Evolutionary conservation across 2,329 filamentous ascomycete species (phyloP), one percentile per base, ranked within the genome.

Genomic region (Colletotrichum tropicicola): DNA sequence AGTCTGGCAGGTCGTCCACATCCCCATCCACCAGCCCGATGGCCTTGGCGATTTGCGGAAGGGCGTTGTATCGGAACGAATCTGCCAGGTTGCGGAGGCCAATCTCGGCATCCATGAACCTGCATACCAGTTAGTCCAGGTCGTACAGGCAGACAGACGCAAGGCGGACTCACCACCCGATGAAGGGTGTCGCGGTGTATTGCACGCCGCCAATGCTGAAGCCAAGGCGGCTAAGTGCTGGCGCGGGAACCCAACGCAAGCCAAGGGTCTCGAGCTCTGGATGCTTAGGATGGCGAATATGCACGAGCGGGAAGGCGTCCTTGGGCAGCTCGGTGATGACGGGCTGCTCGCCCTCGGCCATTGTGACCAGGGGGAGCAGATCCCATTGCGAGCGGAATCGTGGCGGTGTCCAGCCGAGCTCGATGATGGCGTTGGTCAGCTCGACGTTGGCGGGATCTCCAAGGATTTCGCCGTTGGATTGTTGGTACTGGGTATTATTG

Each of bases 81-180:
- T 65, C 62, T 25, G 62, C 62, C 7, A 65, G 37, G 3, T 65
- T 65, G 4, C 62, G 62, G 27, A 65, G 37, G 19, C 62, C 62
- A 32, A 65, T 62, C 58, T 65, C 62, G 4, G 62, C 62, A 45
- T 65, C 62, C 62, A 65, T 65, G 37, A 65, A 65, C 62, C 62
- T 65, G 25, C 28, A 15, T 17, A 8, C 12, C 7, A 3, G 37
- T 65, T 28, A 56, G 45, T 12, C 21, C 27, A 25, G 15, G 39
- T 25, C 4, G 6, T 27, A n/a, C 21, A 37, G 10, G 15, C 19
- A 4, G 3, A 10, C n/a, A 13, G 19, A 19, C 6, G 7, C 15
- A 3, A n/a, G 7, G 7, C 3, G 3, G 25, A 48, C 44, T 39
- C 9, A 62, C 62, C 62, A 65, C 39, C 62, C 62, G 28, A 65